Evolutionary conservation across 2,329 filamentous ascomycete genomes (phyloP).

Genomic region (Colletotrichum limetticola): DNA sequence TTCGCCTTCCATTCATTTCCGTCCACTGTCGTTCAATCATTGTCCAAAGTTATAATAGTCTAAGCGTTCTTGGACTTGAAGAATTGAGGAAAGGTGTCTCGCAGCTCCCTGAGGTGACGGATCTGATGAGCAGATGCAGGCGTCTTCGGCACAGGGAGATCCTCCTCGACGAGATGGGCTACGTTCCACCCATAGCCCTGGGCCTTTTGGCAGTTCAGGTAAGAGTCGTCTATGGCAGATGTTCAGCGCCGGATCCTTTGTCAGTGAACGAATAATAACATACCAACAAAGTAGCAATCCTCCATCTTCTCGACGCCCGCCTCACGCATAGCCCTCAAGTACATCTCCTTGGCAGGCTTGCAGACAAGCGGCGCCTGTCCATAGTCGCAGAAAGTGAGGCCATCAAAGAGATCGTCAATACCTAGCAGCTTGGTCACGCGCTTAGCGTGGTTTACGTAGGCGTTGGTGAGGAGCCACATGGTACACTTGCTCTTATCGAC

Average conservation of each 20-base stretch:
- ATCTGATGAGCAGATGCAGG: slow-evolving; percentile 82
- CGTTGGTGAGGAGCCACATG: slow-evolving; percentile 96
- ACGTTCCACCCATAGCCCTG: slow-evolving; percentile 86
- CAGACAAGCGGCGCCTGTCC: slow-evolving; percentile 77
- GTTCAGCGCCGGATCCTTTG: neutral
- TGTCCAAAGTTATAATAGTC: neutral
- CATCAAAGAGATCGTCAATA: slow-evolving; percentile 91
- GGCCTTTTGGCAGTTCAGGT: slow-evolving; percentile 81
- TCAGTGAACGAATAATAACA: slow-evolving; percentile 47
- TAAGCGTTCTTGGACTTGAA: slow-evolving; percentile 69
- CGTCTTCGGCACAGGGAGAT: slow-evolving; percentile 69
- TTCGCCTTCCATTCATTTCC: neutral
- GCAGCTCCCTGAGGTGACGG: slow-evolving; percentile 78
- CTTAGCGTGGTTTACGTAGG: slow-evolving; percentile 88
- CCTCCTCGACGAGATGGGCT: slow-evolving; percentile 86
- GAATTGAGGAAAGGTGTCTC: slow-evolving; percentile 81
- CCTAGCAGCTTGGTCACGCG: slow-evolving; percentile 83
- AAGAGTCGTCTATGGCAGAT: slow-evolving; percentile 78
- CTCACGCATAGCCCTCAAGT: slow-evolving; percentile 86
- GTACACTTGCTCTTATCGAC: slow-evolving; percentile 87
- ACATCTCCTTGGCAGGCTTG: slow-evolving; percentile 89
- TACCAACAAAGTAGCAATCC: slow-evolving; percentile 93
- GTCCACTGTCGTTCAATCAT: neutral
- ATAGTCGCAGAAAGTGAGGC: slow-evolving; percentile 96
- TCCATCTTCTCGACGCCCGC: slow-evolving; percentile 75